phyloP scores from a whole-genome alignment of 495 filamentous ascomycete species.

The Geoglossum glabrum region DNA sequence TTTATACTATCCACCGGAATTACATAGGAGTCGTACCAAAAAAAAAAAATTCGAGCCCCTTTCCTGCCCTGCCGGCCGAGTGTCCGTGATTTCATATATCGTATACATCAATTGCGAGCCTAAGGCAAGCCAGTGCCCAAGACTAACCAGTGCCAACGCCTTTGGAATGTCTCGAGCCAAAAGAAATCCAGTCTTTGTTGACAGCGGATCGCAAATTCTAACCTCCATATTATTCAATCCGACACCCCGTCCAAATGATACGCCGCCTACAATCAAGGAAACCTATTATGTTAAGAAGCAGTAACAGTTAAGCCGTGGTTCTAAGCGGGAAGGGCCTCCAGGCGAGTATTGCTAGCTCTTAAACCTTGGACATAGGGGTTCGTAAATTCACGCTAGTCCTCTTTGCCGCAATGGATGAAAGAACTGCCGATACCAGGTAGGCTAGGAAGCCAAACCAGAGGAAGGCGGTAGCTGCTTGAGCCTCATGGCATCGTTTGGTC shows the following conservation, averaged over 20 bases:
- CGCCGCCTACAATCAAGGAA: too few species aligned
- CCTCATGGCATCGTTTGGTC: conserved; percentile 42
- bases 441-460: conserved; percentile 51
- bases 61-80: not conserved
- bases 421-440: conserved; percentile 31
- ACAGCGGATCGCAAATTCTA: conserved; percentile 30
- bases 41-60: too few species aligned
- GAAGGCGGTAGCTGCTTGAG: conserved; percentile 47
- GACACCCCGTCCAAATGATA: too few species aligned
- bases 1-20: too few species aligned
- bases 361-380: conserved; percentile 16
- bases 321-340: too few species aligned
- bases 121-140: not conserved
- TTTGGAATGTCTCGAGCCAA: not conserved
- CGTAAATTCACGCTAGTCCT: conserved; percentile 22
- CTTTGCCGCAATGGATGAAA: conserved; percentile 27
- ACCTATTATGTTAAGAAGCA: too few species aligned
- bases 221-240: conserved; percentile 21
- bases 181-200: conserved; percentile 29
- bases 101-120: not conserved
- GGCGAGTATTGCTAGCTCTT: not conserved
- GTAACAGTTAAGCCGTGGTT: too few species aligned
- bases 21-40: too few species aligned
- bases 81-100: not conserved
- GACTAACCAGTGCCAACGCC: not conserved